phyloP scores from a whole-genome alignment of 176 grass and related monocot species.

The Coix lacrymajobi region DNA sequence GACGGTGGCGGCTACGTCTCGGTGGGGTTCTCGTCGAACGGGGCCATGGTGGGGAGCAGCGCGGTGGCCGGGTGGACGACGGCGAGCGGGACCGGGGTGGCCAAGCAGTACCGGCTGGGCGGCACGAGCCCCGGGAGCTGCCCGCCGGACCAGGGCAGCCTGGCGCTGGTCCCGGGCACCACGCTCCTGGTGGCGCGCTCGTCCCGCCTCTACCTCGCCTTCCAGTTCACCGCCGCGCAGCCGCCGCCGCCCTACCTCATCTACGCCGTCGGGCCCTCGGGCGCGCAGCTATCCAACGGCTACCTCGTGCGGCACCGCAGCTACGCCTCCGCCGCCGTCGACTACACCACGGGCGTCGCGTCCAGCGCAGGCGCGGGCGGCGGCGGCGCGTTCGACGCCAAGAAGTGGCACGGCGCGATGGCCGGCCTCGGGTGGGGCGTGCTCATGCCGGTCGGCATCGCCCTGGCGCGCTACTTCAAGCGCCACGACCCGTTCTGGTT shows the following conservation, averaged over 20 bases:
- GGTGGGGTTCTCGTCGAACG: constrained; percentile 58
- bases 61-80: constrained; percentile 55
- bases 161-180: constrained; percentile 35
- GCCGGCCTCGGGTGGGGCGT: constrained; percentile 55
- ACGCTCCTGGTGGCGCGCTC: constrained; percentile 41
- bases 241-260: constrained; percentile 43
- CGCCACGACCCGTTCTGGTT: constrained; percentile 61
- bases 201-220: constrained; percentile 59
- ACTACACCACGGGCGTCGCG: constrained; percentile 40
- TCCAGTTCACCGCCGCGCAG: constrained; percentile 27
- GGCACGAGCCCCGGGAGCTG: constrained; percentile 39
- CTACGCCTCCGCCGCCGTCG: constrained; percentile 34
- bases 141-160: constrained; percentile 53
- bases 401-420: constrained; percentile 51
- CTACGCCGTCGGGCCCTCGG: constrained; percentile 53
- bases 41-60: constrained; percentile 59
- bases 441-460: constrained; percentile 56
- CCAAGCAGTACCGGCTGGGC: constrained; percentile 60
- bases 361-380: constrained; percentile 15
- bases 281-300: constrained; percentile 29
- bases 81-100: constrained; percentile 26
- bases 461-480: constrained; percentile 60
- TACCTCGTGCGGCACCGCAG: constrained; percentile 37
- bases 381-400: neutral
- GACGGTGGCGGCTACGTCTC: constrained; percentile 50